These are phyloP conservation scores for Biscogniauxia marginata DNA, from an alignment of 2,329 filamentous ascomycete species.

Conservation along the genomic window DNA sequence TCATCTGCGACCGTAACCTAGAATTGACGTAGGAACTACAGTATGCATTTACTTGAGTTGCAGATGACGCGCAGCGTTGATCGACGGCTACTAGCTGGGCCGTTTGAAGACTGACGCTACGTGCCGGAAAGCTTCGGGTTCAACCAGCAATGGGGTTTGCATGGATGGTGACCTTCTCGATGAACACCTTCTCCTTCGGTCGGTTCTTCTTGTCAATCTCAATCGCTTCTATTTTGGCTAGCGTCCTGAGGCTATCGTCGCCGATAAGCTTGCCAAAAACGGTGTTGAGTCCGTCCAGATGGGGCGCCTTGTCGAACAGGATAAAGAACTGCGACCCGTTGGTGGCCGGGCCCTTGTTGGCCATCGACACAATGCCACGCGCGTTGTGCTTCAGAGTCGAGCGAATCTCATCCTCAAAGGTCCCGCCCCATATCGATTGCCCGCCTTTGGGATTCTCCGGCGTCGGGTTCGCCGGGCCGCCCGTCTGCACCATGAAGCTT, in stretches of 20 bases:
- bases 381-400: constrained; percentile 67
- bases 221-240: constrained; percentile 69
- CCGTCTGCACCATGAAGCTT: constrained; percentile 77
- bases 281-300: constrained; percentile 81
- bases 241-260: constrained; percentile 61
- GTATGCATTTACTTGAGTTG: too few relatives aligned
- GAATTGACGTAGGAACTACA: too few relatives aligned
- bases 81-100: background rate
- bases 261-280: constrained; percentile 75
- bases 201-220: constrained; percentile 77
- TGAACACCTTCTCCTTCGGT: constrained; percentile 64
- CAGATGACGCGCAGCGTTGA: too few relatives aligned
- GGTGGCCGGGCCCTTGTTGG: constrained; percentile 71
- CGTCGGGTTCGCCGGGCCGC: constrained; percentile 56
- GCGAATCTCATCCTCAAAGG: constrained; percentile 80
- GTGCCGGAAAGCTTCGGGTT: constrained; percentile 22
- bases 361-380: constrained; percentile 73
- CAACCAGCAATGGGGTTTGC: constrained; percentile 73
- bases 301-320: constrained; percentile 72
- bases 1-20: too few relatives aligned
- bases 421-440: constrained; percentile 68
- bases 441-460: constrained; percentile 66
- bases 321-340: constrained; percentile 84
- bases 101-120: too few relatives aligned
- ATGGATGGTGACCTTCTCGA: constrained; percentile 71